These are phyloP conservation scores for Russula brevipes DNA, from an alignment of 768 basidiomycete genomes.

Conservation along the genomic window DNA sequence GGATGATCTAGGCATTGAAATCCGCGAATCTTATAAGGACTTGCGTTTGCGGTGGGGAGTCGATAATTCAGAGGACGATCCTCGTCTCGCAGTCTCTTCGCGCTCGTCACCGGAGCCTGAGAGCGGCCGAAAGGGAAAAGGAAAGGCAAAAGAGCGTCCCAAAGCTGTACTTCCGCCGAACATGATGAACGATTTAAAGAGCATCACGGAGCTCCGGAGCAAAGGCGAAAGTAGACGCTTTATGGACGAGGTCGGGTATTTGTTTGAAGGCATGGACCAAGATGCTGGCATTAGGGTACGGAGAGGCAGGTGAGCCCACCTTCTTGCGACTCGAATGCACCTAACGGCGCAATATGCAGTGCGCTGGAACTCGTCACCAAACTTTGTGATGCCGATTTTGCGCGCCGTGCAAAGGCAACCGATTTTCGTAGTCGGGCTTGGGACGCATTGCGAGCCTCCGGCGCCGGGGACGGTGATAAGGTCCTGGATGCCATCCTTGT, in stretches of 20 bases:
- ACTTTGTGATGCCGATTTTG: conserved; percentile 66
- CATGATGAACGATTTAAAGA: conserved; percentile 71
- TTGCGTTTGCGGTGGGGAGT: conserved; percentile 77
- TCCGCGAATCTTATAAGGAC: conserved; percentile 70
- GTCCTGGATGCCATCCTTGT: conserved; percentile 60
- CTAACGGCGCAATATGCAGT: conserved; percentile 35
- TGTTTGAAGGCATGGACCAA: conserved; percentile 71
- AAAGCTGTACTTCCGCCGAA: conserved; percentile 41
- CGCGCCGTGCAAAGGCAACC: conserved; percentile 71
- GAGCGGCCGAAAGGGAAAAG: conserved; percentile 36
- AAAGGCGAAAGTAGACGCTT: conserved; percentile 79
- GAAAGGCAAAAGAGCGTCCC: conserved; percentile 30
- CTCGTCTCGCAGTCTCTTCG: conserved; percentile 33
- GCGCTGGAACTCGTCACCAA: conserved; percentile 74
- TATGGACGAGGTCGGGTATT: conserved; percentile 77
- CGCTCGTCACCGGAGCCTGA: conserved; percentile 28
- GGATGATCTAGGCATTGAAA: conserved; percentile 40
- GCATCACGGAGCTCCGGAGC: conserved; percentile 73
- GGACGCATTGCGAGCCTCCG: conserved; percentile 56
- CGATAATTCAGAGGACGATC: conserved; percentile 72
- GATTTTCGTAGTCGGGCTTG: conserved; percentile 69
- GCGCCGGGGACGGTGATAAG: conserved; percentile 58
- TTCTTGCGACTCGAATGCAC: not conserved
- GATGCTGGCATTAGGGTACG: conserved; percentile 50
- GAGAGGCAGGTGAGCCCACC: conserved; percentile 54